Evolutionary conservation across 306 rosid species (phyloP), one percentile per base, ranked within the genome.

Genomic region (Quercus mongolica): DNA sequence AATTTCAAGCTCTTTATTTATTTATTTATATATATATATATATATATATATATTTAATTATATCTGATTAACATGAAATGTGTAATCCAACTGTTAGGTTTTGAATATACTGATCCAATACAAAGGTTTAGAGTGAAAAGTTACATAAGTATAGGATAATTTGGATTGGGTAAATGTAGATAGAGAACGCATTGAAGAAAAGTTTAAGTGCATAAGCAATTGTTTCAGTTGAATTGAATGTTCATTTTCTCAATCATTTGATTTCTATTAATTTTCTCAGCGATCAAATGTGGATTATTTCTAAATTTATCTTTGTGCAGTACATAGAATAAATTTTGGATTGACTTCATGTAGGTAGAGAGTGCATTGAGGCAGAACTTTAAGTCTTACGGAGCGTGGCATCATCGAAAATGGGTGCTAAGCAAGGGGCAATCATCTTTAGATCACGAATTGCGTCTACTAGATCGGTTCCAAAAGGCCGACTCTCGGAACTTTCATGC

Each of bases 381-480:
- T 65, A 95, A 93, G 89, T 91, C 99, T 5, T 95, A 92, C 55
- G 94, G 98, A 25, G 99, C 93, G 14, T 95, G 99, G 98, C 87
- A 92, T 86, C 98, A 93, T 81, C 85, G 97, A 55, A 90, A 95
- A 88, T 95, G 98, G 97, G 89, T 95, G 14, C 80, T 93, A 19
- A 88, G 89, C 86, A 91, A 85, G 87, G 96, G 93, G 5, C 88
- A 86, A 77, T 90, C 96, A 8, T 92, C 95, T 30, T 77, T 89
- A 31, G 97, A 91, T 78, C 82, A 86, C 2, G 99, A 96, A 77
- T 46, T 93, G 86, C 88, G 85, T 57, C 96, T 96, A 61, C 80
- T 93, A 63, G 87, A 78, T 33, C 83, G 76, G 76, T 91, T 91
- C 74, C 98, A 96, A 88, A 91, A 81, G 77, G 85, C 75, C 0